Evolutionary conservation across 1,284 basidiomycete species (phyloP).

Genomic region (Melampsora abietis-canadensis): DNA sequence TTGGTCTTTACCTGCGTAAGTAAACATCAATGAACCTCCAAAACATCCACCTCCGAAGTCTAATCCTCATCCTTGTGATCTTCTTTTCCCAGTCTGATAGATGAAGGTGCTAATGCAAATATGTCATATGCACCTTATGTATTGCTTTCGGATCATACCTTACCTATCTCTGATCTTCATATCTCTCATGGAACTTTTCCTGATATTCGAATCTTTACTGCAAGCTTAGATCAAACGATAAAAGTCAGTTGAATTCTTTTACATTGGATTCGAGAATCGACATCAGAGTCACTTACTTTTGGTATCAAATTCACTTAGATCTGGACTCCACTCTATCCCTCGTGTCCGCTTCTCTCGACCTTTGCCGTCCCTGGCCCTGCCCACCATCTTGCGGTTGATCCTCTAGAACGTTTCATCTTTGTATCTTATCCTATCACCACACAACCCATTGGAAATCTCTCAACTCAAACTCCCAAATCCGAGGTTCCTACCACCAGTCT

Average conservation of each 20-base stretch:
- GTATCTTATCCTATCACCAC: slow-evolving; percentile 58
- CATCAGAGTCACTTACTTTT: slow-evolving; percentile 43
- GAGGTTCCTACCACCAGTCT: neutral
- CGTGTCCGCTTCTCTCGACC: slow-evolving; percentile 47
- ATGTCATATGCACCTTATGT: slow-evolving; percentile 67
- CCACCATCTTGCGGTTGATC: slow-evolving; percentile 69
- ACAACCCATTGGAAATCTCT: neutral
- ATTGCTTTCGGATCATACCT: slow-evolving; percentile 81
- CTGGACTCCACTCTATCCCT: slow-evolving; percentile 46
- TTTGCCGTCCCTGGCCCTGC: slow-evolving; percentile 63
- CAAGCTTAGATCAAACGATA: slow-evolving; percentile 83
- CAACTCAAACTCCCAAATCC: neutral
- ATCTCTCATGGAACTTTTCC: slow-evolving; percentile 78
- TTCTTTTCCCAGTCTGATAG: slow-evolving; percentile 17
- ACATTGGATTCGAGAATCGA: slow-evolving; percentile 10
- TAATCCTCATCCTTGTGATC: slow-evolving; percentile 12
- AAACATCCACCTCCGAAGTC: neutral
- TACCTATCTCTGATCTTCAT: slow-evolving; percentile 76
- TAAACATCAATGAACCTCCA: slow-evolving; percentile 47
- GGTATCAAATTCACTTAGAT: slow-evolving; percentile 42
- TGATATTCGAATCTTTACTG: slow-evolving; percentile 66
- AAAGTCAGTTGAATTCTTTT: slow-evolving; percentile 61
- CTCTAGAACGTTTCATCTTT: slow-evolving; percentile 80
- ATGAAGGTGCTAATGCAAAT: slow-evolving; percentile 42
- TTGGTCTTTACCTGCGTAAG: slow-evolving; percentile 80